These are phyloP conservation scores for Phaffia rhodozyma DNA, from an alignment of 1,284 basidiomycete species.

Conservation along the genomic window DNA sequence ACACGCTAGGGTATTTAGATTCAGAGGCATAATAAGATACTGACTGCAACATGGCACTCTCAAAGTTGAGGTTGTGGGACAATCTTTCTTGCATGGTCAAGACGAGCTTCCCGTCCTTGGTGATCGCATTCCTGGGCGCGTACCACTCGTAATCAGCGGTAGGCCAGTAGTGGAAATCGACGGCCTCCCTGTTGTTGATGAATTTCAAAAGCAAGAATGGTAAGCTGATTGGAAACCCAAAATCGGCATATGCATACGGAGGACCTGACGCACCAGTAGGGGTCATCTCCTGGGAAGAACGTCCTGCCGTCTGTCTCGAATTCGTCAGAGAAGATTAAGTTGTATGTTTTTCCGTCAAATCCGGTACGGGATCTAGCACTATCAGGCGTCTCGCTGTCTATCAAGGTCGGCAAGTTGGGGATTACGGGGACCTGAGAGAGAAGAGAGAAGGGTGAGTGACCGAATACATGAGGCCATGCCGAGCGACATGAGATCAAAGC, in stretches of 20 bases:
- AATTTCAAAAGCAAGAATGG: not conserved
- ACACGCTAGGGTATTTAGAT: not conserved
- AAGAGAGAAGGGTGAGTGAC: constrained; percentile 13
- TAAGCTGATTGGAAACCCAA: not conserved
- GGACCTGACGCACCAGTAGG: constrained; percentile 55
- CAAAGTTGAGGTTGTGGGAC: constrained; percentile 13
- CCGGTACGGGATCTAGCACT: constrained; percentile 48
- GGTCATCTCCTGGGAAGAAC: constrained; percentile 37
- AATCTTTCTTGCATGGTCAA: constrained; percentile 7
- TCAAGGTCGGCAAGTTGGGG: constrained; percentile 48
- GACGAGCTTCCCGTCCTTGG: constrained; percentile 29
- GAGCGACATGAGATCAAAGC: constrained; percentile 24
- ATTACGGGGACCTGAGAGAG: constrained; percentile 28
- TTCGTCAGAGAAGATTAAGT: constrained; percentile 17
- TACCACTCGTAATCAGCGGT: constrained; percentile 32
- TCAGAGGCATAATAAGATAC: not conserved
- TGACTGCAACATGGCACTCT: constrained; percentile 40
- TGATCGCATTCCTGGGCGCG: constrained; percentile 38
- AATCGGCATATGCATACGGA: constrained; percentile 45
- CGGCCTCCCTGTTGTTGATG: constrained; percentile 31
- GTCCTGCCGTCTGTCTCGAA: constrained; percentile 23
- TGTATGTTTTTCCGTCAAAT: constrained; percentile 46
- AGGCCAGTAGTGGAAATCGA: constrained; percentile 32
- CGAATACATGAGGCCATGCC: constrained; percentile 9
- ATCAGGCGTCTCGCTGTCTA: constrained; percentile 56